Base-by-base conservation (phyloP, 2,329 filamentous ascomycete genomes). In the Xylariaceae sp. region DNA sequence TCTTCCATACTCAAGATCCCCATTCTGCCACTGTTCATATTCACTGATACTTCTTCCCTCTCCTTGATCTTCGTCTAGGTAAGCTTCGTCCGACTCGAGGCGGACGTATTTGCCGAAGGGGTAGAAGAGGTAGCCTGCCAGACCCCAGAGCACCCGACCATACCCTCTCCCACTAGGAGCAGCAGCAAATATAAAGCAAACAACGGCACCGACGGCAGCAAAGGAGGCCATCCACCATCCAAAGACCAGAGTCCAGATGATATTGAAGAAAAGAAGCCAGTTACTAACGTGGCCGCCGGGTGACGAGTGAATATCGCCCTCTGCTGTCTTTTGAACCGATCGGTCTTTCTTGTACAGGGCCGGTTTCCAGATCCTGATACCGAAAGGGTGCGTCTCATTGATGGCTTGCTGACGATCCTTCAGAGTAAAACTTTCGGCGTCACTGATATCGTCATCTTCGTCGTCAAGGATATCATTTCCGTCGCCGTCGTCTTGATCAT, bases 21-120 rank as follows among this genome's bases (percentile, higher is more conserved):
- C 93, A 62, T 83, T 96, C 70, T 98, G 93, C 93, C 93, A 98
- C 68, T 95, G 90, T 66, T 98, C 93, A 64, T 98, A 98, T 70
- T 98, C 93, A 59, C 88, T 94, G 61, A 98, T 96, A 70, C 91
- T 97, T 61, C 93, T 83, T 17, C 93, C 93, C 68, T 98, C 93
- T 33, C 92, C 91, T 61, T 93, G 83, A 60, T 98, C 93, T 69
- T 98, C 93, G 49, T 96, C 87, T 38, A 89, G 75, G 63, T 98
- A 98, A 35, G 87, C 86, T 62, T 97, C 93, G 57, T 98, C 93
- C 64, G 92, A 88, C 63, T 95, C 85, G 29, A 98, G 77, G 37
- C 90, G 86, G 51, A 98, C 89, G 65, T 94, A 96, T 61, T 95
- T 94, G 55, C 93, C 93, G 64, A 98, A 98, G 0, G 93, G 93